Base-by-base conservation (phyloP, 345 rosid genomes). In the Streptanthus diversifolius region DNA sequence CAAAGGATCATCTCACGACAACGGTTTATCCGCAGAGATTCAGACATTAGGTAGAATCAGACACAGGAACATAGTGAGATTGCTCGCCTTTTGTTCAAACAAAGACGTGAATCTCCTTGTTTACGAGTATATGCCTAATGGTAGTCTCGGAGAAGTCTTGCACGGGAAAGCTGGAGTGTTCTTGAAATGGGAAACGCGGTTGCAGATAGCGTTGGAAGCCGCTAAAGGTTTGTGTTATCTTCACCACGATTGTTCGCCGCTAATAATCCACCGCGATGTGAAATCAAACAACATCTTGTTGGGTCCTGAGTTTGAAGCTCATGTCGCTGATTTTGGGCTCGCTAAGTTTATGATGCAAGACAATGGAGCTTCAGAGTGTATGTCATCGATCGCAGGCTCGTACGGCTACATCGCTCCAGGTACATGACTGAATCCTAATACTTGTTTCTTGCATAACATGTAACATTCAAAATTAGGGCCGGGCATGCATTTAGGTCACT, bases 331-430 rank as follows among this genome's bases (percentile, higher is more conserved):
- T 85, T 93, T 93, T 49, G 96, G 98, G 30, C 82, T 93, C 0
- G 98, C 98, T 9, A 93, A 93, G 80, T 91, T 86, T 85, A 76
- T 93, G 80, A 77, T 91, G 75, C 83, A 81, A 32, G 96, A 86
- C 51, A 88, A 82, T 24, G 98, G 87, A 9, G 82, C 92, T n/a
- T 87, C 97, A 0, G 87, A 93, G 74, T 93, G 97, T 68, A 93
- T 93, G 98, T 93, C 98, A 19, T 92, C 98, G 3, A 80, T 93
- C 62, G 98, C 95, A 24, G 98, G 97, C 57, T 93, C 97, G 0
- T 93, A 93, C 22, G 98, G 98, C 61, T 93, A 93, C 81, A 93
- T 91, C 17, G 98, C 98, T 52, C 98, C 98, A 72, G 98, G 98
- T 93, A 88, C 22, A 45, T 47, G 8, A 54, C n/a, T 4, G 24